Percentiles rank a stretch among this genome's conserved stretches.
Conservation (phyloP, 2,329 filamentous ascomycete genomes). For the Zalaria sp. region DNA sequence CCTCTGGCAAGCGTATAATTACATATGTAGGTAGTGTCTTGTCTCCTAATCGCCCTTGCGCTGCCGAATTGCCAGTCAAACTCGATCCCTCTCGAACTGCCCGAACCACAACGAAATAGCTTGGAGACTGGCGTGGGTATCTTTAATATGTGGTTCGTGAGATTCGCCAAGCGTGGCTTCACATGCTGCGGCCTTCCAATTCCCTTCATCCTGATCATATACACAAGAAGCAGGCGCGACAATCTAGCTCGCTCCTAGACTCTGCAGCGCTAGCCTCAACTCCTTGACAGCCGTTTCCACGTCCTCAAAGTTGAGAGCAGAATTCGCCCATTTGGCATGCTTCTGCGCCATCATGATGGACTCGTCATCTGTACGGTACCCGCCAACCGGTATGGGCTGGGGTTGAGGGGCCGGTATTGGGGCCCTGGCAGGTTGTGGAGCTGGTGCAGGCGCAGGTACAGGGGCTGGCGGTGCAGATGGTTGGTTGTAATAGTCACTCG, state of each 20-base stretch:
- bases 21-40: too few relatives aligned
- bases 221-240: neutral
- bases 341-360: conserved; percentile 74
- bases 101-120: too few relatives aligned
- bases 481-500: conserved; percentile 10
- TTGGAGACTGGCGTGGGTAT: too few relatives aligned
- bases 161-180: too few relatives aligned
- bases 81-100: too few relatives aligned
- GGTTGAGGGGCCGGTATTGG: conserved; percentile 19
- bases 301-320: conserved; percentile 92
- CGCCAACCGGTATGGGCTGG: conserved; percentile 21
- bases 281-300: conserved; percentile 81
- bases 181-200: too few relatives aligned
- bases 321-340: conserved; percentile 94
- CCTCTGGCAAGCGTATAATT: too few relatives aligned
- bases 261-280: conserved; percentile 57
- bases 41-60: too few relatives aligned
- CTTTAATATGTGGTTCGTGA: too few relatives aligned
- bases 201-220: too few relatives aligned
- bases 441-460: conserved; percentile 3
- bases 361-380: conserved; percentile 48
- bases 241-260: conserved; percentile 47
- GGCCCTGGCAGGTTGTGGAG: conserved; percentile 18
- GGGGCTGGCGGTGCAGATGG: conserved; percentile 3
- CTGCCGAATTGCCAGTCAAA: too few relatives aligned